A percentile compares a stretch with the other conserved stretches of the same genome.
Evolutionary conservation across 495 filamentous ascomycete genomes (phyloP).

Genomic region (Trichoderma erinaceum): DNA sequence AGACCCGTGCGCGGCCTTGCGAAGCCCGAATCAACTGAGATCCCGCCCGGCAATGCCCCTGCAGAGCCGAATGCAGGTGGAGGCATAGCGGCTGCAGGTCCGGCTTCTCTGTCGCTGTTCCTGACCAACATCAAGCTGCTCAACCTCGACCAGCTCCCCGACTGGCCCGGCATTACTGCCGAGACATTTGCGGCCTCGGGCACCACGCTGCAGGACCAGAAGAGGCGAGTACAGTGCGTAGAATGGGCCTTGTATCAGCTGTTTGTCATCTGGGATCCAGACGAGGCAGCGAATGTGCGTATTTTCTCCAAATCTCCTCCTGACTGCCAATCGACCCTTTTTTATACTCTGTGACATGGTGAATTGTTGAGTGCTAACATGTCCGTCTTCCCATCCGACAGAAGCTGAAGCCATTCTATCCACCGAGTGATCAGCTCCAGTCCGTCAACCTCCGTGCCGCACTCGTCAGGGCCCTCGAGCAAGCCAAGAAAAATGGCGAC

Average conservation of each 20-base stretch:
- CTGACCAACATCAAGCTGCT: constrained; percentile 74
- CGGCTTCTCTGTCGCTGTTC: constrained; percentile 50
- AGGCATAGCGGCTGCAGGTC: constrained; percentile 37
- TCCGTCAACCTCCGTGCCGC: constrained; percentile 84
- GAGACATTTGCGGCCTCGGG: constrained; percentile 61
- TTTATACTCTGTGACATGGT: constrained; percentile 13
- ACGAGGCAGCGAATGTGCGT: constrained; percentile 61
- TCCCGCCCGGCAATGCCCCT: background rate
- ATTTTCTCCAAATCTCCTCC: background rate
- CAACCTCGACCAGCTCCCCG: constrained; percentile 62
- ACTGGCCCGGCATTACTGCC: constrained; percentile 68
- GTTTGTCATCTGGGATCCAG: constrained; percentile 73
- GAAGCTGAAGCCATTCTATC: constrained; percentile 87
- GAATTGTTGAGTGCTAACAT: constrained; percentile 16
- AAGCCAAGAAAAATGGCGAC: constrained; percentile 78
- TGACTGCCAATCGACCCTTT: constrained; percentile 8
- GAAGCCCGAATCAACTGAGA: background rate
- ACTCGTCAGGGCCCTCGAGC: constrained; percentile 68
- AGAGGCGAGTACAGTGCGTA: constrained; percentile 66
- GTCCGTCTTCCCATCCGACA: constrained; percentile 27
- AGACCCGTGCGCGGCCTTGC: constrained; percentile 5
- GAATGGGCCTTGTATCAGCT: constrained; percentile 84
- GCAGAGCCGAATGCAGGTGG: background rate
- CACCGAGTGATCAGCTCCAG: constrained; percentile 77
- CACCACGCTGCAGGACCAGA: constrained; percentile 58